phyloP scores from a whole-genome alignment of 2,329 filamentous ascomycete genomes.

The Claviceps pazoutovae region DNA sequence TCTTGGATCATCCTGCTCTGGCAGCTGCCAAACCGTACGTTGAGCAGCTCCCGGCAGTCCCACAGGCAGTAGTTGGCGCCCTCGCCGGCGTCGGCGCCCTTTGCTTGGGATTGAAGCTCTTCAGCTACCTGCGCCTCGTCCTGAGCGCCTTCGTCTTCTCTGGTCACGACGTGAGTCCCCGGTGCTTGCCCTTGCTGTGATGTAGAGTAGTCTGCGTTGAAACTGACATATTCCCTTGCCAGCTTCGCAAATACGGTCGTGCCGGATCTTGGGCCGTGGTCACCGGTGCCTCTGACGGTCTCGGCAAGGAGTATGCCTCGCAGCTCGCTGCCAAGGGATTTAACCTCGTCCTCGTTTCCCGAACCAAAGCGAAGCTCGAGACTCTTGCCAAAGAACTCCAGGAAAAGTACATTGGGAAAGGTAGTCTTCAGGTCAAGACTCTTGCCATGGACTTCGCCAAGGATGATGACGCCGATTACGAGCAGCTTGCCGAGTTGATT shows the following conservation, averaged over 20 bases:
- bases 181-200: background rate
- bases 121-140: slow-evolving; percentile 47
- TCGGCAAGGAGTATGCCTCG: slow-evolving; percentile 89
- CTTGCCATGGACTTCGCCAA: slow-evolving; percentile 85
- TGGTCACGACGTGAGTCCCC: slow-evolving; percentile 43
- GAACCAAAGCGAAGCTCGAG: slow-evolving; percentile 84
- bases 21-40: slow-evolving; percentile 8
- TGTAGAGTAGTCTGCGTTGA: no score
- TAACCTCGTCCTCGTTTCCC: slow-evolving; percentile 88
- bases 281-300: slow-evolving; percentile 88
- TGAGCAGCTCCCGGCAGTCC: slow-evolving; percentile 19
- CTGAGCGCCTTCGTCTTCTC: slow-evolving; percentile 55
- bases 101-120: slow-evolving; percentile 39
- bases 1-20: slow-evolving; percentile 7
- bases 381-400: slow-evolving; percentile 63
- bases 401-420: slow-evolving; percentile 45
- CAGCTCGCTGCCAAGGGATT: slow-evolving; percentile 86
- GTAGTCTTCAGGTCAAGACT: slow-evolving; percentile 54
- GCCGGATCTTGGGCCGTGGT: slow-evolving; percentile 90
- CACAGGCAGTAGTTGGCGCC: slow-evolving; percentile 30
- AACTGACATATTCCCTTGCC: slow-evolving; percentile 2
- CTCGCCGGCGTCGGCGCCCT: slow-evolving; percentile 44
- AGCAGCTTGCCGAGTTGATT: slow-evolving; percentile 53
- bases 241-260: slow-evolving; percentile 83
- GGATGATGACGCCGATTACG: slow-evolving; percentile 70